Conservation (phyloP, 2,329 filamentous ascomycete genomes). For the Fusarium sp. region DNA sequence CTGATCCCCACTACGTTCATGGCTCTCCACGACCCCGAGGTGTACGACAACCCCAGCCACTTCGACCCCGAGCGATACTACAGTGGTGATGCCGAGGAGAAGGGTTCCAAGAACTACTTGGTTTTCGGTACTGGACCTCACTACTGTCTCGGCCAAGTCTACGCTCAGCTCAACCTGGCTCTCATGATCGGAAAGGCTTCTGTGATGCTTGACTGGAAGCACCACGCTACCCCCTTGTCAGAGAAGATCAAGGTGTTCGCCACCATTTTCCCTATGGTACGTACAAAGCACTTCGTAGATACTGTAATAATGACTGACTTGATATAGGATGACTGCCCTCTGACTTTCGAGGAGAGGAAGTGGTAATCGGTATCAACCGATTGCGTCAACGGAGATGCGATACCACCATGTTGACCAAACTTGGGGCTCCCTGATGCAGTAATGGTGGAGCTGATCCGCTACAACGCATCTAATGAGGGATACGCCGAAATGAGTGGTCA, state of each 20-base stretch:
- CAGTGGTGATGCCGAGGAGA: slow-evolving; percentile 86
- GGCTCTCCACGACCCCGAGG: slow-evolving; percentile 90
- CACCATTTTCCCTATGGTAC: slow-evolving; percentile 95
- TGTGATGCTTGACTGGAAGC: slow-evolving; percentile 88
- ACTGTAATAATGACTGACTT: slow-evolving; percentile 44
- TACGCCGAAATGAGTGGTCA: neutral
- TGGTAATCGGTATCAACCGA: slow-evolving; percentile 52
- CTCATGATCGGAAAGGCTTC: slow-evolving; percentile 92
- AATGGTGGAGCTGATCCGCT: neutral
- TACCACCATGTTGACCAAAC: slow-evolving; percentile 6
- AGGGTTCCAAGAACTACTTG: slow-evolving; percentile 91
- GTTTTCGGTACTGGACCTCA: slow-evolving; percentile 97
- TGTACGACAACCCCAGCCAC: slow-evolving; percentile 88
- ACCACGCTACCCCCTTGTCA: slow-evolving; percentile 83
- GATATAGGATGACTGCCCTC: slow-evolving; percentile 81
- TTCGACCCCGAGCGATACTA: slow-evolving; percentile 96
- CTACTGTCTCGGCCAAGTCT: slow-evolving; percentile 95
- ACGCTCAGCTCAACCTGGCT: slow-evolving; percentile 89
- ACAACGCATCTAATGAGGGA: slow-evolving; percentile 24
- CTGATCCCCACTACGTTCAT: slow-evolving; percentile 92
- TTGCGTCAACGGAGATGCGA: slow-evolving; percentile 22
- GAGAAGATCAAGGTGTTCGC: slow-evolving; percentile 99
- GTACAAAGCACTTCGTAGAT: slow-evolving; percentile 48
- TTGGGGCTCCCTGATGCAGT: slow-evolving; percentile 9
- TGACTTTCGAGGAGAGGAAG: slow-evolving; percentile 74